Evolutionary conservation across 2,329 filamentous ascomycete genomes (phyloP).

Genomic region (Aspergillus calidoustus): DNA sequence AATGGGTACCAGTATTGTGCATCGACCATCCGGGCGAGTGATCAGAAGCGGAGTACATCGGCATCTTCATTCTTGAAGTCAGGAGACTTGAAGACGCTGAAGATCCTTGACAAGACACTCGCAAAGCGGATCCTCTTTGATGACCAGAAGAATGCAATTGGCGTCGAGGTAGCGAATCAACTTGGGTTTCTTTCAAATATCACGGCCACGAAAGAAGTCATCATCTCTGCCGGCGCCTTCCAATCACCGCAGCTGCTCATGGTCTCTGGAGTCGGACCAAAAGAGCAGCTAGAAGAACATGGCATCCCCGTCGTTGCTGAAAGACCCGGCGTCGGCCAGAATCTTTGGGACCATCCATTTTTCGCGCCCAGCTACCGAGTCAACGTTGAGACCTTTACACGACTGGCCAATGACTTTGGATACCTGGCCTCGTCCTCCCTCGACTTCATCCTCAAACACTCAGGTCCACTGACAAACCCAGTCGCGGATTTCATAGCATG

Average conservation of each 20-base stretch:
- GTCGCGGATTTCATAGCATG: conserved; percentile 10
- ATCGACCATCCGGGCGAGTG: conserved; percentile 34
- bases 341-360: conserved; percentile 37
- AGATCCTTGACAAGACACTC: conserved; percentile 47
- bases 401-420: conserved; percentile 19
- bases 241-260: conserved; percentile 49
- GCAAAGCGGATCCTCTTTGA: conserved; percentile 52
- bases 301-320: conserved; percentile 50
- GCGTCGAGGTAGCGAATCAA: conserved; percentile 40
- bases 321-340: conserved; percentile 55
- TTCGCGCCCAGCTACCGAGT: conserved; percentile 33
- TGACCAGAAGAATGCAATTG: conserved; percentile 44
- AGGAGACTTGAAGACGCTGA: conserved; percentile 33
- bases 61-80: conserved; percentile 42
- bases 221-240: conserved; percentile 57
- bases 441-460: neutral
- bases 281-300: conserved; percentile 40
- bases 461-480: conserved; percentile 3
- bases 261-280: conserved; percentile 55
- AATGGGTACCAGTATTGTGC: conserved; percentile 47
- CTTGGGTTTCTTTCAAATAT: conserved; percentile 49
- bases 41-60: conserved; percentile 33
- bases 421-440: conserved; percentile 19
- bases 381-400: conserved; percentile 26
- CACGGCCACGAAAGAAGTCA: conserved; percentile 47